phyloP scores from a whole-genome alignment of 2,329 filamentous ascomycete genomes.

The Pyricularia grisea region DNA sequence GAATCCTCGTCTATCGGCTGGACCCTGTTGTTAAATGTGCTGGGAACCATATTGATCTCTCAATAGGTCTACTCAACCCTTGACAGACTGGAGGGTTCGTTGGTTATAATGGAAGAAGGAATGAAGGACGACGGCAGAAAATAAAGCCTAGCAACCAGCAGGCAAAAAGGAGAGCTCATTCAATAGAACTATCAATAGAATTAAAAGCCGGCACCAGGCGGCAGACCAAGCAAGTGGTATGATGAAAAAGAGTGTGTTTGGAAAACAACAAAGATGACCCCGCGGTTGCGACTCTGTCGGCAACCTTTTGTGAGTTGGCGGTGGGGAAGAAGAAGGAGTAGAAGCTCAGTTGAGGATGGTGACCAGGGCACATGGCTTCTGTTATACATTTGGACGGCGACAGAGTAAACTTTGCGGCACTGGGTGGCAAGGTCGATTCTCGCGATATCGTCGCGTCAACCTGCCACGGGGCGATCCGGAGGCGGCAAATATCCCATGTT shows the following conservation, averaged over 20 bases:
- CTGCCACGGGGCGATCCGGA: not conserved
- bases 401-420: not conserved
- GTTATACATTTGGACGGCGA: not conserved
- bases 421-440: not conserved
- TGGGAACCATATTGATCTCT: constrained; percentile 40
- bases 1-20: constrained; percentile 2
- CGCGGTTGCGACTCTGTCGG: not conserved
- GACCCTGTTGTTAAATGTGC: constrained; percentile 45
- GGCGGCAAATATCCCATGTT: not conserved
- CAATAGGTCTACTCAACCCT: too few relatives aligned
- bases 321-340: not conserved
- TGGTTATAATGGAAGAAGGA: not conserved
- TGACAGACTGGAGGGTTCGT: too few relatives aligned
- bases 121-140: not conserved
- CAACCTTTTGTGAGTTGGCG: constrained; percentile 2
- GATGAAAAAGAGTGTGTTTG: not conserved
- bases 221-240: not conserved
- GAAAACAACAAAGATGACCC: not conserved
- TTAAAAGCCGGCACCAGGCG: not conserved
- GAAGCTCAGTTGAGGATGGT: not conserved
- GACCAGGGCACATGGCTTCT: not conserved
- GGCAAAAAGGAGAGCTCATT: not conserved
- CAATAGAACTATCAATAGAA: not conserved
- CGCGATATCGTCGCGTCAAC: not conserved
- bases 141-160: not conserved